phyloP scores from a whole-genome alignment of 441 rosid genomes.

The Geranium incanum region DNA sequence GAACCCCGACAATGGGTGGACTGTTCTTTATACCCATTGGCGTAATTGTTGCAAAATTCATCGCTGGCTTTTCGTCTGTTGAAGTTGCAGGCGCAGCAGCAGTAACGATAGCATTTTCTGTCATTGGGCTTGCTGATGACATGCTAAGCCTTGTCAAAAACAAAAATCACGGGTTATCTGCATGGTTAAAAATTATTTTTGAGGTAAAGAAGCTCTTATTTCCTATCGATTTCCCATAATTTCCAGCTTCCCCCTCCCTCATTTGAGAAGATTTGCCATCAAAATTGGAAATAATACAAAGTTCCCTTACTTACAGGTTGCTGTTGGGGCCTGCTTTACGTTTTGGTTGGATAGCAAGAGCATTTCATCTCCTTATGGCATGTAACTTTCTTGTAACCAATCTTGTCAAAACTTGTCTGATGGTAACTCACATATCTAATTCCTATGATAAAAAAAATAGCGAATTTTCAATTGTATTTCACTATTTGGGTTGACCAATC shows the following conservation, averaged over 20 bases:
- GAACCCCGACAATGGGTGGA: conserved; percentile 86
- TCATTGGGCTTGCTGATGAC: conserved; percentile 69
- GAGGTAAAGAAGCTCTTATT: conserved; percentile 39
- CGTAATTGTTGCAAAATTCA: conserved; percentile 49
- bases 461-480: conserved; percentile 3
- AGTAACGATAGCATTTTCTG: conserved; percentile 64
- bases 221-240: neutral
- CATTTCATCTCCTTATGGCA: conserved; percentile 85
- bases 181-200: conserved; percentile 44
- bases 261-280: conserved; percentile 5
- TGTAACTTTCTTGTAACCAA: conserved; percentile 90
- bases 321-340: conserved; percentile 59
- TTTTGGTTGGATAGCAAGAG: conserved; percentile 64
- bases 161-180: conserved; percentile 40
- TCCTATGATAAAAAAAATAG: conserved; percentile 32
- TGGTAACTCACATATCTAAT: conserved; percentile 71
- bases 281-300: conserved; percentile 19
- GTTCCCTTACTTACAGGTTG: conserved; percentile 41
- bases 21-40: conserved; percentile 70
- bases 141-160: conserved; percentile 32
- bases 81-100: conserved; percentile 68
- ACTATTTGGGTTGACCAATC: neutral
- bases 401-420: conserved; percentile 62
- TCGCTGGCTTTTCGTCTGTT: conserved; percentile 43
- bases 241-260: neutral